These are phyloP conservation scores for Fusarium albidum DNA, from an alignment of 2,329 filamentous ascomycete species.

Conservation along the genomic window DNA sequence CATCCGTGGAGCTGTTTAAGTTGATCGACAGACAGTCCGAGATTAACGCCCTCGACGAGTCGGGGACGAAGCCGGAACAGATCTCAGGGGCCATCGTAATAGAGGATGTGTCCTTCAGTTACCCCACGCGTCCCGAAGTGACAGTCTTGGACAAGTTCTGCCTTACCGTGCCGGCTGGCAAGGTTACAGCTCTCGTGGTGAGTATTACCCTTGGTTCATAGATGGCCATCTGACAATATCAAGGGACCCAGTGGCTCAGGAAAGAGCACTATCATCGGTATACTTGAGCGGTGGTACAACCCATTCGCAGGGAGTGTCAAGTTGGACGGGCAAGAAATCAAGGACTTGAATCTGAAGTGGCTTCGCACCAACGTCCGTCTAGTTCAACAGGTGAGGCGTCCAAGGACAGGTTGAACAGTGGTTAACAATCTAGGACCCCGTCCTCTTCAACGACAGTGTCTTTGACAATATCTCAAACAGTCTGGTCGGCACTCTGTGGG, in stretches of 20 bases:
- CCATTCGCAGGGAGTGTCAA: constrained; percentile 34
- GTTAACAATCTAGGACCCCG: constrained; percentile 41
- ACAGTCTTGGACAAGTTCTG: constrained; percentile 51
- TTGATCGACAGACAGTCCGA: constrained; percentile 45
- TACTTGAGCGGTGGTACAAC: constrained; percentile 71
- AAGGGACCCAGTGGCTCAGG: constrained; percentile 65
- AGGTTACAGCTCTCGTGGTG: constrained; percentile 51
- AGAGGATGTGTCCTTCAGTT: constrained; percentile 46
- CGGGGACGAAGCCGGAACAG: constrained; percentile 28
- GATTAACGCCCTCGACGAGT: constrained; percentile 44
- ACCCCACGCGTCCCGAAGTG: constrained; percentile 51
- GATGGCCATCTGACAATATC: too few relatives aligned
- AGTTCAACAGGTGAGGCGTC: constrained; percentile 29
- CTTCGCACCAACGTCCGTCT: constrained; percentile 42
- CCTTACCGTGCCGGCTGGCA: constrained; percentile 52
- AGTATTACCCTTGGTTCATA: too few relatives aligned
- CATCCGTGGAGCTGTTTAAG: constrained; percentile 42
- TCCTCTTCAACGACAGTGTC: constrained; percentile 51
- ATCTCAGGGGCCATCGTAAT: constrained; percentile 44
- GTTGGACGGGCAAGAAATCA: constrained; percentile 40
- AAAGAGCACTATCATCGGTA: constrained; percentile 73
- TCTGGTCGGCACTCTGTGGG: constrained; percentile 43
- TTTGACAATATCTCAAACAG: constrained; percentile 61
- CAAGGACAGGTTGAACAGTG: constrained; percentile 20
- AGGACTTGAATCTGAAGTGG: constrained; percentile 41